Conservation (phyloP, 768 basidiomycete species). For the Boletus patriciae region DNA sequence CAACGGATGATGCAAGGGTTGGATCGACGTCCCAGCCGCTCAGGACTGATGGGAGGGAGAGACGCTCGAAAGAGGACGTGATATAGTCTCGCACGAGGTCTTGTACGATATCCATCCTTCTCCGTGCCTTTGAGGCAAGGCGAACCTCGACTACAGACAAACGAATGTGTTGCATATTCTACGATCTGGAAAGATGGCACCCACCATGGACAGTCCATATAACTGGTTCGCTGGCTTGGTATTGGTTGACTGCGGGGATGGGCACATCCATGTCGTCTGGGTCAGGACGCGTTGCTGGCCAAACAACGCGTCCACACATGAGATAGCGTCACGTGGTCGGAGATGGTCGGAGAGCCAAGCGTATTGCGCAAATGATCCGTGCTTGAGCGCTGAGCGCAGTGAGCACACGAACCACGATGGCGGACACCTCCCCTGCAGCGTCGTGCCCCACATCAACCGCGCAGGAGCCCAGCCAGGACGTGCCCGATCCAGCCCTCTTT, state of each 20-base stretch:
- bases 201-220: constrained; percentile 71
- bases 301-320: constrained; percentile 55
- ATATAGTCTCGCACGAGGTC: constrained; percentile 59
- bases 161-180: not conserved
- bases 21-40: constrained; percentile 79
- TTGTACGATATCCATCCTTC: constrained; percentile 75
- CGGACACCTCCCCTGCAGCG: constrained; percentile 15
- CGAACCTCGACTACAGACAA: constrained; percentile 76
- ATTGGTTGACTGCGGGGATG: not conserved
- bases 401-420: constrained; percentile 18
- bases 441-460: constrained; percentile 7
- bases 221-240: constrained; percentile 5
- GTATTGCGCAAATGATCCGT: not conserved
- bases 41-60: constrained; percentile 69
- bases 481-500: constrained; percentile 53
- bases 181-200: constrained; percentile 8
- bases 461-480: constrained; percentile 18
- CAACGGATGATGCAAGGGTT: constrained; percentile 70
- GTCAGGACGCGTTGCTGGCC: constrained; percentile 21
- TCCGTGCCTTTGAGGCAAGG: constrained; percentile 62
- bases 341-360: constrained; percentile 13
- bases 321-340: constrained; percentile 36
- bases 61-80: constrained; percentile 55
- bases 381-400: not conserved
- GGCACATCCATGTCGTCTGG: constrained; percentile 16